Conservation (phyloP, 2,329 filamentous ascomycete genomes). For the Diaporthe sp. region DNA sequence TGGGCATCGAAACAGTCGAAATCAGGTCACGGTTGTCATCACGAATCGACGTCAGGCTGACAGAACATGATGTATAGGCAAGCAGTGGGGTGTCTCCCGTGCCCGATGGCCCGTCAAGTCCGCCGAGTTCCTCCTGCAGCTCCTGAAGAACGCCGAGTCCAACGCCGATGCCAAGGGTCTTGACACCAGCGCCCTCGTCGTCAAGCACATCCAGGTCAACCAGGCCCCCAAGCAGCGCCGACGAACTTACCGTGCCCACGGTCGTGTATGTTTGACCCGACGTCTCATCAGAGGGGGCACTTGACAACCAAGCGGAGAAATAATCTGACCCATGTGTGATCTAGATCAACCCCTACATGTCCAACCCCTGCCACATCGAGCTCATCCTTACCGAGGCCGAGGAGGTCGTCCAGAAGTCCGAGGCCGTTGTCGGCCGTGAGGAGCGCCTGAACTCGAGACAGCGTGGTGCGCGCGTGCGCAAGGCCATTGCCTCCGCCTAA, state of each 20-base stretch:
- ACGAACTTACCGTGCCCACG: constrained; percentile 99
- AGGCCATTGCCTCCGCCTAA: constrained; percentile 77
- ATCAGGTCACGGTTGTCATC: background rate
- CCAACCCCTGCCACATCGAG: constrained; percentile 99
- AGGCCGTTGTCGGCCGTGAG: constrained; percentile 74
- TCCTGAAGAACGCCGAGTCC: constrained; percentile 97
- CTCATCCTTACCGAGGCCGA: constrained; percentile 98
- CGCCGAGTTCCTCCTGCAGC: constrained; percentile 95
- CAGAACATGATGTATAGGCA: constrained; percentile 73
- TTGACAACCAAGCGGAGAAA: background rate
- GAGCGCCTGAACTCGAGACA: constrained; percentile 89
- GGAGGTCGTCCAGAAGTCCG: constrained; percentile 94
- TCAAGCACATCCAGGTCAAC: constrained; percentile 99
- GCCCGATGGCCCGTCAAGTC: constrained; percentile 99
- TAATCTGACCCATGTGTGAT: constrained; percentile 47
- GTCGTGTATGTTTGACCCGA: constrained; percentile 83
- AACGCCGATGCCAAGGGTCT: constrained; percentile 98
- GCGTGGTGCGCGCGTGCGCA: constrained; percentile 79
- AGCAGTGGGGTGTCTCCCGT: constrained; percentile 97
- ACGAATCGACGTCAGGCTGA: constrained; percentile 2
- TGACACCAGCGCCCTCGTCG: constrained; percentile 95
- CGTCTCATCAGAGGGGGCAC: constrained; percentile 7
- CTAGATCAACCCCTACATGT: constrained; percentile 99
- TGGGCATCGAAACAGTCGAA: background rate
- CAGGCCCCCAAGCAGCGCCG: constrained; percentile 99